Conservation (phyloP, 2,329 filamentous ascomycete genomes). For the Madurella fahalii region DNA sequence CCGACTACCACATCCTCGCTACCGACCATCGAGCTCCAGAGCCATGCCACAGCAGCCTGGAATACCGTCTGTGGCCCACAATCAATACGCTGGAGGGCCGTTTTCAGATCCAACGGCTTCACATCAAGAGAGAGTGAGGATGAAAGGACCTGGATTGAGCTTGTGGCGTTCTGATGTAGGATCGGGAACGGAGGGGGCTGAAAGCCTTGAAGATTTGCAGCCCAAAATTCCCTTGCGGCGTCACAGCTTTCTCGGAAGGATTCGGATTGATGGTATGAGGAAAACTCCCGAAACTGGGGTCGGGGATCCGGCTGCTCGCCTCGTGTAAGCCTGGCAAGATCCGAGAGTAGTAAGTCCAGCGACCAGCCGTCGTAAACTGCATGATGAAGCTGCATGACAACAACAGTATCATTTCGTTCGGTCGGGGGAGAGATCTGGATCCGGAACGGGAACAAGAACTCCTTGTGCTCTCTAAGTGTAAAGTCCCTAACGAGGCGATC, state of each 20-base stretch:
- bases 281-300: constrained; percentile 59
- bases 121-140: constrained; percentile 31
- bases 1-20: constrained; percentile 67
- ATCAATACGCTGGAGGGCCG: constrained; percentile 37
- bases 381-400: constrained; percentile 67
- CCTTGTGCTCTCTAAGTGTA: constrained; percentile 35
- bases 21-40: constrained; percentile 63
- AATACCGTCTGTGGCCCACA: constrained; percentile 69
- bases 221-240: constrained; percentile 63
- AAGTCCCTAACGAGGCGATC: constrained; percentile 38
- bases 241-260: constrained; percentile 32
- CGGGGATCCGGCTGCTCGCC: constrained; percentile 33
- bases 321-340: constrained; percentile 54
- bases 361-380: constrained; percentile 94
- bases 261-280: constrained; percentile 42
- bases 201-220: constrained; percentile 56
- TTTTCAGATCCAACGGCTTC: constrained; percentile 32
- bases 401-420: constrained; percentile 25
- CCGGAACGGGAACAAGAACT: constrained; percentile 54
- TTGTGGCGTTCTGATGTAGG: constrained; percentile 32
- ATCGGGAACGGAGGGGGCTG: constrained; percentile 55
- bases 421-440: constrained; percentile 47
- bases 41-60: constrained; percentile 64
- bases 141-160: background rate
- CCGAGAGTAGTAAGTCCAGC: constrained; percentile 66